Evolutionary conservation across 345 rosid genomes (phyloP).

Genomic region (Citrus reticulata): DNA sequence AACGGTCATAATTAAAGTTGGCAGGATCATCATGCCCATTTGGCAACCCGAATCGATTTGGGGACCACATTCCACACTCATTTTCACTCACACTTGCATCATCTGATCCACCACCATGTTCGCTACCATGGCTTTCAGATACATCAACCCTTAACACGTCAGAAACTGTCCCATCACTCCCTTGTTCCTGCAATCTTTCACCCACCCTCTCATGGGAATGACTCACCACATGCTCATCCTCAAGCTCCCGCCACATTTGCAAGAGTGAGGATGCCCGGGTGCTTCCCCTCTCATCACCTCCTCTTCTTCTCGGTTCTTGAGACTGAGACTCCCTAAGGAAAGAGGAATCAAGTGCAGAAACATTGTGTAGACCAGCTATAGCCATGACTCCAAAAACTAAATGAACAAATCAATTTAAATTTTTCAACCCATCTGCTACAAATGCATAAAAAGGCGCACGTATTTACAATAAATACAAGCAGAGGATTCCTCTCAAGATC

Average conservation of each 20-base stretch:
- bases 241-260: slow-evolving; percentile 89
- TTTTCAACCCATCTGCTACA: slow-evolving; percentile 44
- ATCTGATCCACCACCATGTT: slow-evolving; percentile 37
- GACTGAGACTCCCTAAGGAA: slow-evolving; percentile 67
- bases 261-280: slow-evolving; percentile 71
- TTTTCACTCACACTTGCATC: slow-evolving; percentile 43
- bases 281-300: slow-evolving; percentile 53
- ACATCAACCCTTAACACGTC: slow-evolving; percentile 33
- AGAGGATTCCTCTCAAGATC: slow-evolving; percentile 23
- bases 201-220: slow-evolving; percentile 48
- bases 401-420: slow-evolving; percentile 7
- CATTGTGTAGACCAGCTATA: slow-evolving; percentile 75
- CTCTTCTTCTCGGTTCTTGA: slow-evolving; percentile 44
- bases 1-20: slow-evolving; percentile 30
- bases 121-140: slow-evolving; percentile 37
- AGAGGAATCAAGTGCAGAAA: slow-evolving; percentile 68
- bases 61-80: slow-evolving; percentile 57
- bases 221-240: slow-evolving; percentile 80
- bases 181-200: slow-evolving; percentile 43
- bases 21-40: slow-evolving; percentile 45
- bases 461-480: slow-evolving; percentile 38
- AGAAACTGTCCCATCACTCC: slow-evolving; percentile 35
- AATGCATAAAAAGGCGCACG: slow-evolving; percentile 20
- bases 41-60: slow-evolving; percentile 42
- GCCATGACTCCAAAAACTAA: slow-evolving; percentile 51